A percentile compares a stretch with the other conserved stretches of the same genome.
Evolutionary conservation across 163 green algal species (phyloP).

Genomic region (Scenedesmus sp.): DNA sequence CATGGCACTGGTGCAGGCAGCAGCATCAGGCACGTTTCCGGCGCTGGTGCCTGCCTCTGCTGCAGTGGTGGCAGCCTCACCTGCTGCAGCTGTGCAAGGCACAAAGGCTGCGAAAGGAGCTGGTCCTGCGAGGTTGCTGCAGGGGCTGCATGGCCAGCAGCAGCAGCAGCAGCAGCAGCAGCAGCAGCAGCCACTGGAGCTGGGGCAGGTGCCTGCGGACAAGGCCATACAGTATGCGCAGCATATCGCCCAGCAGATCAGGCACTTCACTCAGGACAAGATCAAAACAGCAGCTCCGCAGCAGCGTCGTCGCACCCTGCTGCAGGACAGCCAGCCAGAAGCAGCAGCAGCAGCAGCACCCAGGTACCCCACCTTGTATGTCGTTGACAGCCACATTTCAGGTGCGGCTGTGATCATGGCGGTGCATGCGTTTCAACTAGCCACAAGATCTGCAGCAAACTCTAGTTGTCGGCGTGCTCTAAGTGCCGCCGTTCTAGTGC

Average conservation of each 20-base stretch:
- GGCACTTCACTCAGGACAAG: neutral
- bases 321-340: neutral
- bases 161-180: neutral
- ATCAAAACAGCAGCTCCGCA: neutral
- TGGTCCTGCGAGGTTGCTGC: neutral
- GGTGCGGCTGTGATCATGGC: neutral
- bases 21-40: neutral
- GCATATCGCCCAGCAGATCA: constrained; percentile 23
- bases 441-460: neutral
- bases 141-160: neutral
- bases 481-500: too few species aligned
- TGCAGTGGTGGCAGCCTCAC: neutral
- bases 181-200: constrained; percentile 9
- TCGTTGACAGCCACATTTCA: constrained; percentile 71
- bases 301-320: neutral
- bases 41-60: neutral
- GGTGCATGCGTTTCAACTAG: neutral
- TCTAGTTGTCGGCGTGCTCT: too few species aligned
- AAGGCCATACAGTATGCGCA: neutral
- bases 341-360: neutral
- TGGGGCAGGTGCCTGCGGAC: constrained; percentile 6
- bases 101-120: neutral
- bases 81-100: neutral
- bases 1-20: neutral
- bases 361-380: constrained; percentile 64